Evolutionary conservation across 1,284 basidiomycete species (phyloP), one percentile per base, ranked within the genome.

Genomic region (Ceratobasidium sp.): DNA sequence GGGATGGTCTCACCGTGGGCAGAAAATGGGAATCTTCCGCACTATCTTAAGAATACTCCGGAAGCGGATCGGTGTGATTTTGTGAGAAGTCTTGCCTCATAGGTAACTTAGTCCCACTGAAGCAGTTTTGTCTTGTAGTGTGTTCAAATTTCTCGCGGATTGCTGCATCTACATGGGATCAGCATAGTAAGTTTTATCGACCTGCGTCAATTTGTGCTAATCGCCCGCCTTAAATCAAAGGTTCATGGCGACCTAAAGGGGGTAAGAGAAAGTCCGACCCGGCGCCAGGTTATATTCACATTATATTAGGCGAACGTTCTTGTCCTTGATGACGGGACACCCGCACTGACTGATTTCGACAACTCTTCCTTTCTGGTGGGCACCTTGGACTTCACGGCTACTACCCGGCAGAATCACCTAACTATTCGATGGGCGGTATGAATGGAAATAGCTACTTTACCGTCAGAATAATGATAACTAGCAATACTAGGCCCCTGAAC

Each of bases 211-310:
- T 36, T 2, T 33, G 27, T n/a, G 16, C 54, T 21, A 39, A 39
- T n/a, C n/a, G n/a, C n/a, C n/a, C n/a, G n/a, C n/a, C 29, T 6
- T n/a, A 11, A 8, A 3, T 8, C 41, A 2, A 13, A 62, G 49
- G 47, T 52, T 25, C 59, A 62, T 36, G 59, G 59, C 6, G 59
- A 62, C 23, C 16, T 62, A 14, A 62, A 62, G 29, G 59, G 33
- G 14, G 59, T 52, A 21, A 27, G 49, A 1, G 54, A 19, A 14
- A 21, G 2, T 8, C 39, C 16, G 16, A 16, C 16, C 8, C 39
- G 16, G 8, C 16, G 8, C 16, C 8, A 8, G 16, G 39, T 16
- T 41, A 8, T 41, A 41, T 8, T 16, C 16, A 41, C 16, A 41
- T 8, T 41, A 9, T 6, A 8, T 9, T 11, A 16, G 52, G 59